Conservation (phyloP, 2,329 filamentous ascomycete species). For the Curvularia sp. region DNA sequence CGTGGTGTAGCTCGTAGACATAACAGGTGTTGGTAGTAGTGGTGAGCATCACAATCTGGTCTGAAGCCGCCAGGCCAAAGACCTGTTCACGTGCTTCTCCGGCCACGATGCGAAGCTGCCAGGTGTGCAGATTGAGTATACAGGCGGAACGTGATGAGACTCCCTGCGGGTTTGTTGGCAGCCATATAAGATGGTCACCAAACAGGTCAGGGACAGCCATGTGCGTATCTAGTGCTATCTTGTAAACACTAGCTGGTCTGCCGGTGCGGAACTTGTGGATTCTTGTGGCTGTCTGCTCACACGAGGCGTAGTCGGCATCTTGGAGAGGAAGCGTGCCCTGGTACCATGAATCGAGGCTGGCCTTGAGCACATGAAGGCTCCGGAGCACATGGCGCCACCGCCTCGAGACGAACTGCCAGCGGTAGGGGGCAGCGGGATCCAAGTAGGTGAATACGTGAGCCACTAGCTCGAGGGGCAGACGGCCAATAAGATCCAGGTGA, state of each 20-base stretch:
- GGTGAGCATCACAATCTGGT: slow-evolving; percentile 34
- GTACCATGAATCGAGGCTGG: slow-evolving; percentile 34
- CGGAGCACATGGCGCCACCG: slow-evolving; percentile 44
- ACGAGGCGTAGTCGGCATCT: slow-evolving; percentile 25
- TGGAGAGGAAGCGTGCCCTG: slow-evolving; percentile 22
- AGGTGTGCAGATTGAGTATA: slow-evolving; percentile 36
- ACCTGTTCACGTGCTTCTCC: slow-evolving; percentile 37
- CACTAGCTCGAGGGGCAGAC: slow-evolving; percentile 50
- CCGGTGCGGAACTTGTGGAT: slow-evolving; percentile 39
- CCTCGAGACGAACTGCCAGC: slow-evolving; percentile 42
- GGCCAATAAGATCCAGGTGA: slow-evolving; percentile 45
- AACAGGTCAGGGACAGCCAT: background rate
- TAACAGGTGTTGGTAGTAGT: slow-evolving; percentile 28
- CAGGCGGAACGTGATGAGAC: slow-evolving; percentile 16
- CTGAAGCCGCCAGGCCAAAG: slow-evolving; percentile 24
- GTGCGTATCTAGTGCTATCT: background rate
- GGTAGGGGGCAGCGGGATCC: slow-evolving; percentile 39
- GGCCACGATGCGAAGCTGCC: slow-evolving; percentile 17
- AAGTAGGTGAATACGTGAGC: slow-evolving; percentile 47
- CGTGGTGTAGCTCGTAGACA: slow-evolving; percentile 27
- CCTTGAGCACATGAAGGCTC: slow-evolving; percentile 33
- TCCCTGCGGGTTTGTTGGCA: background rate
- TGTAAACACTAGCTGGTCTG: slow-evolving; percentile 12
- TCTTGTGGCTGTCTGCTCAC: slow-evolving; percentile 28
- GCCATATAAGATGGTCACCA: slow-evolving; percentile 17